Evolutionary conservation across 2,329 filamentous ascomycete species (phyloP).

Genomic region (Zasmidium citrigriseum): DNA sequence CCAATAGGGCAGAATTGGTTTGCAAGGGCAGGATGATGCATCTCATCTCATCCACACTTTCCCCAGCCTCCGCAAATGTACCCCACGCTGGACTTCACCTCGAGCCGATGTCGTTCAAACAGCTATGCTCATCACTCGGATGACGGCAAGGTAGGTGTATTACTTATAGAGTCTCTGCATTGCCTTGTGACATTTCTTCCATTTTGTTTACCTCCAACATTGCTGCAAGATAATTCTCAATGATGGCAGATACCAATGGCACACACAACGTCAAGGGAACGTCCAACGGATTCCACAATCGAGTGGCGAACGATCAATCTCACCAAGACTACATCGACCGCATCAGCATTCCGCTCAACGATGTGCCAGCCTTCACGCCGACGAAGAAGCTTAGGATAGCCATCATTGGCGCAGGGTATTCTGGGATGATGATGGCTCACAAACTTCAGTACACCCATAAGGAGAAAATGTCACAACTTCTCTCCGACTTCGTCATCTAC

Average conservation of each 20-base stretch:
- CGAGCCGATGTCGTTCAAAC: background rate
- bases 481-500: slow-evolving; percentile 40
- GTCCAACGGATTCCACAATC: background rate
- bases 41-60: background rate
- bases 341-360: slow-evolving; percentile 18
- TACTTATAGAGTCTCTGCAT: too few species aligned
- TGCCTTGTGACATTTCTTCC: background rate
- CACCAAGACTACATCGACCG: slow-evolving; percentile 6
- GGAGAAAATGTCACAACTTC: slow-evolving; percentile 32
- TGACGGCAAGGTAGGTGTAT: slow-evolving; percentile 1
- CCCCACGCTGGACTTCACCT: slow-evolving; percentile 2
- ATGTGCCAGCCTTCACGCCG: slow-evolving; percentile 19
- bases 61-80: background rate
- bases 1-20: too few species aligned
- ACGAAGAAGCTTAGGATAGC: slow-evolving; percentile 24
- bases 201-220: background rate
- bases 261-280: background rate
- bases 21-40: background rate
- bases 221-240: background rate
- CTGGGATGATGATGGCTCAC: slow-evolving; percentile 41
- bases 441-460: slow-evolving; percentile 37
- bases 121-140: background rate
- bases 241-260: slow-evolving; percentile 5
- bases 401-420: slow-evolving; percentile 36
- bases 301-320: background rate